Evolutionary conservation across 1,284 basidiomycete genomes (phyloP).

Genomic region (Cystobasidium pallidum): DNA sequence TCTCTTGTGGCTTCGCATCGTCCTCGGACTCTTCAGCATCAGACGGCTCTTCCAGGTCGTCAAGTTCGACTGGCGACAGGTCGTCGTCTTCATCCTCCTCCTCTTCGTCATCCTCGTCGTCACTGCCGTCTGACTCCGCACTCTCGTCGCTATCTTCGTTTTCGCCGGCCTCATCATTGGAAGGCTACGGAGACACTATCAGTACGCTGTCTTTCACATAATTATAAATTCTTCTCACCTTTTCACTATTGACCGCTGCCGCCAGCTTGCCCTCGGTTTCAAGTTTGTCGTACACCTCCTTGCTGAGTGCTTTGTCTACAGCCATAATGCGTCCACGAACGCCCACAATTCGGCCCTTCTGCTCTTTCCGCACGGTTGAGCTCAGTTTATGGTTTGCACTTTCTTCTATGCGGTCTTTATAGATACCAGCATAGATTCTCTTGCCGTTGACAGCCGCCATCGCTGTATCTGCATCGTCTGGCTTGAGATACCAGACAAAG

Average conservation of each 20-base stretch:
- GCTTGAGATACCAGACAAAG: slow-evolving; percentile 91
- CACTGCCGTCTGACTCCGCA: slow-evolving; percentile 58
- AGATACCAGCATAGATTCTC: slow-evolving; percentile 68
- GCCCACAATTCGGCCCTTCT: slow-evolving; percentile 57
- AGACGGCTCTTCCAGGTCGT: slow-evolving; percentile 52
- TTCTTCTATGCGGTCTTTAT: slow-evolving; percentile 59
- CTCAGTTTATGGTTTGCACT: slow-evolving; percentile 72
- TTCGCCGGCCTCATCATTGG: slow-evolving; percentile 51
- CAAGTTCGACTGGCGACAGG: slow-evolving; percentile 23
- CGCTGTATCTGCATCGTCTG: slow-evolving; percentile 81
- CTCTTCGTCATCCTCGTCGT: slow-evolving; percentile 54
- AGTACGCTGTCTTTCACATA: slow-evolving; percentile 57
- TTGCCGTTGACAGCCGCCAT: slow-evolving; percentile 82
- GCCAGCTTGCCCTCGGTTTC: slow-evolving; percentile 58
- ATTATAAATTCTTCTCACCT: background rate
- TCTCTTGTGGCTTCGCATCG: slow-evolving; percentile 64
- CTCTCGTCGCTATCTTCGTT: slow-evolving; percentile 55
- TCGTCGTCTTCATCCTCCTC: slow-evolving; percentile 56
- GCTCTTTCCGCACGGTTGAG: slow-evolving; percentile 65
- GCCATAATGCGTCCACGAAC: slow-evolving; percentile 73
- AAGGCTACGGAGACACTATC: slow-evolving; percentile 60
- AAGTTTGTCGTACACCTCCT: slow-evolving; percentile 81
- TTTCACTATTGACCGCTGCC: background rate
- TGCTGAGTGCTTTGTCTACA: slow-evolving; percentile 95
- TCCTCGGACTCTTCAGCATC: slow-evolving; percentile 58